Percentiles rank a stretch among this genome's conserved stretches.
Conservation (phyloP, 2,329 filamentous ascomycete species). For the Tolypocladium endophyticum region DNA sequence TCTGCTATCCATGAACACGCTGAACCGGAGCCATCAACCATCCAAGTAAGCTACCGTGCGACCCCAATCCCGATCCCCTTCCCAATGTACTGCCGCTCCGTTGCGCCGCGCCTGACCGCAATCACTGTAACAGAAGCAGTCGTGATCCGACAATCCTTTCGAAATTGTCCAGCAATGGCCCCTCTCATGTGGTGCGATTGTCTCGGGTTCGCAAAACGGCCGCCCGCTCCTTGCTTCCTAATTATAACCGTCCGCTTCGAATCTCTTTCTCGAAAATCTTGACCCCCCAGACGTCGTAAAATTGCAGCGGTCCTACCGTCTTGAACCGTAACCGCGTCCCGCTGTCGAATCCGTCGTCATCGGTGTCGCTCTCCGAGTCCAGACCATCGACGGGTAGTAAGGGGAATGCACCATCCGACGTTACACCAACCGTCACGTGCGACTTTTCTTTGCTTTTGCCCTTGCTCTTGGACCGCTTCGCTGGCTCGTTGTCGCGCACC, state of each 20-base stretch:
- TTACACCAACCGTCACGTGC: slow-evolving; percentile 4
- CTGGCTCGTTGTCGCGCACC: slow-evolving; percentile 16
- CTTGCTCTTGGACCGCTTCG: slow-evolving; percentile 24
- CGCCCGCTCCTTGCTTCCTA: not conserved
- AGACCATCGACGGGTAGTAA: slow-evolving; percentile 16
- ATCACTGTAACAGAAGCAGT: not conserved
- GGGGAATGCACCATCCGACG: slow-evolving; percentile 12
- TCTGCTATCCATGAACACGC: not conserved
- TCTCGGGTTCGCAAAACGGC: not conserved
- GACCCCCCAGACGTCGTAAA: slow-evolving; percentile 33
- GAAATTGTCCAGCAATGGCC: not conserved
- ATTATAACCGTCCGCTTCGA: slow-evolving; percentile 20
- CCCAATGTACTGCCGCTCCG: not conserved
- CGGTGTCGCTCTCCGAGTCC: slow-evolving; percentile 22
- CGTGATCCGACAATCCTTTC: not conserved
- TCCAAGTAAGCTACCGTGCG: not conserved
- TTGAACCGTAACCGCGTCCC: slow-evolving; percentile 23
- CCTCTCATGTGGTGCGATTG: not conserved
- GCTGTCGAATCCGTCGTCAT: slow-evolving; percentile 18
- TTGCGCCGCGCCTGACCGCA: not conserved
- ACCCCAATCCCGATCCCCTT: not conserved
- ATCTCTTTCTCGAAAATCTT: slow-evolving; percentile 51
- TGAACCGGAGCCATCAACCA: not conserved
- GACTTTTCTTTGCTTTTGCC: slow-evolving; percentile 16
- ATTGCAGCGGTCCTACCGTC: slow-evolving; percentile 24